Evolutionary conservation across 164 flowering plant species (phyloP).

Genomic region (Vitis riparia): DNA sequence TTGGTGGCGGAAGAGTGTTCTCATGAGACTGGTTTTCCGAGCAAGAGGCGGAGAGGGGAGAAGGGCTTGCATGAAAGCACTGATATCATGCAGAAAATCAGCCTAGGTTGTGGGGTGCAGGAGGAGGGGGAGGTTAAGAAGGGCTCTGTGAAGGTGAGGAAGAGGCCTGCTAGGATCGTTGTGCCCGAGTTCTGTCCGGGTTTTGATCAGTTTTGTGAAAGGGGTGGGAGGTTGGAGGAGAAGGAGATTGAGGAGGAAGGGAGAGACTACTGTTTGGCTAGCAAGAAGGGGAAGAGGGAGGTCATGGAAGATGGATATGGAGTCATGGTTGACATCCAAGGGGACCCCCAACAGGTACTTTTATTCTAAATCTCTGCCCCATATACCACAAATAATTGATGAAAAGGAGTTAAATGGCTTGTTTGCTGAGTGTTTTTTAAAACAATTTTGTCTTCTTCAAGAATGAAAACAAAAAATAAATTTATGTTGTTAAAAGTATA

Average conservation of each 20-base stretch:
- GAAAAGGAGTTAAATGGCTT: no score
- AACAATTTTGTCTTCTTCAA: no score
- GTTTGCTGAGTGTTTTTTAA: no score
- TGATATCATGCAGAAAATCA: conserved; percentile 1
- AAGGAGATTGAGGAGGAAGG: conserved; percentile 31
- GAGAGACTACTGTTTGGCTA: conserved; percentile 29
- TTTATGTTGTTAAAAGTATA: no score
- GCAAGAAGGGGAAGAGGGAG: conserved; percentile 45
- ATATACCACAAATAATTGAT: no score
- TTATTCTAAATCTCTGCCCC: background rate
- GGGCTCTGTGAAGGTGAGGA: conserved; percentile 12
- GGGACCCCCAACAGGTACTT: conserved; percentile 43
- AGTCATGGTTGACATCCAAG: conserved; percentile 26
- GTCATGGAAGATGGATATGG: conserved; percentile 45
- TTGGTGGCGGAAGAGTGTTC: background rate
- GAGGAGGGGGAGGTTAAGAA: background rate
- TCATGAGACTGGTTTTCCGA: background rate
- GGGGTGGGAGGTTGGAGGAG: conserved; percentile 3
- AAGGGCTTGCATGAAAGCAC: background rate
- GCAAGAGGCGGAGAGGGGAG: background rate
- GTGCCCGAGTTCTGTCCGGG: conserved; percentile 15
- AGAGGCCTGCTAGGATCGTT: conserved; percentile 34
- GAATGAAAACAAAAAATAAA: no score
- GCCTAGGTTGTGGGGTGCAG: no score
- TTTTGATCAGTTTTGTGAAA: conserved; percentile 10